A percentile compares a stretch with the other conserved stretches of the same genome.
Evolutionary conservation across 176 grass and related monocot species (phyloP).

Genomic region (Lolium multiflorum): DNA sequence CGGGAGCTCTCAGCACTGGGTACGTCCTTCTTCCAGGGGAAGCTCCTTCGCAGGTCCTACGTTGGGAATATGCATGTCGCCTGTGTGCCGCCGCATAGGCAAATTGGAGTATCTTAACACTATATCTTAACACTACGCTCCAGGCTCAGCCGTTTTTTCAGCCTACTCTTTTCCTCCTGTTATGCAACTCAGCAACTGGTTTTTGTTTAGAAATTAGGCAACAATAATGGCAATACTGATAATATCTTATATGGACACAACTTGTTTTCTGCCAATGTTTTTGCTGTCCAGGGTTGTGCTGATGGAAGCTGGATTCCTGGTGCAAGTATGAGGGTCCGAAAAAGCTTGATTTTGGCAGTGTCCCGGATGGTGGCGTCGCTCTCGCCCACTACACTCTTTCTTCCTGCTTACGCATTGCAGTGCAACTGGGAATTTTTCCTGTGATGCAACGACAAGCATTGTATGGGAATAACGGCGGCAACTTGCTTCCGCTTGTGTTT

Average conservation of each 20-base stretch:
- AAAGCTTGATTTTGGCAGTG: background rate
- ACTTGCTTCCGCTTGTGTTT: background rate
- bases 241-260: background rate
- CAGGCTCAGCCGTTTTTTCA: background rate
- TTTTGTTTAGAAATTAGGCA: background rate
- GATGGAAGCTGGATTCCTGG: background rate
- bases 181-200: background rate
- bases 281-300: background rate
- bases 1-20: too few species aligned
- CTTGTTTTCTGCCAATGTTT: slow-evolving; percentile 25
- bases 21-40: too few species aligned
- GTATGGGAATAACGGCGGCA: background rate
- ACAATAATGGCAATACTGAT: background rate
- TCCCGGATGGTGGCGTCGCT: too few species aligned
- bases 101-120: background rate
- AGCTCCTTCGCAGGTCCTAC: background rate
- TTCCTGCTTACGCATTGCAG: background rate
- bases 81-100: background rate
- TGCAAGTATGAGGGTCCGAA: background rate
- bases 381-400: background rate
- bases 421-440: background rate
- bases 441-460: background rate
- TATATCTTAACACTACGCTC: background rate
- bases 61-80: background rate
- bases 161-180: background rate